Evolutionary conservation across 306 rosid species (phyloP), one percentile per base, ranked within the genome.

Genomic region (Gastrolobium villosum): DNA sequence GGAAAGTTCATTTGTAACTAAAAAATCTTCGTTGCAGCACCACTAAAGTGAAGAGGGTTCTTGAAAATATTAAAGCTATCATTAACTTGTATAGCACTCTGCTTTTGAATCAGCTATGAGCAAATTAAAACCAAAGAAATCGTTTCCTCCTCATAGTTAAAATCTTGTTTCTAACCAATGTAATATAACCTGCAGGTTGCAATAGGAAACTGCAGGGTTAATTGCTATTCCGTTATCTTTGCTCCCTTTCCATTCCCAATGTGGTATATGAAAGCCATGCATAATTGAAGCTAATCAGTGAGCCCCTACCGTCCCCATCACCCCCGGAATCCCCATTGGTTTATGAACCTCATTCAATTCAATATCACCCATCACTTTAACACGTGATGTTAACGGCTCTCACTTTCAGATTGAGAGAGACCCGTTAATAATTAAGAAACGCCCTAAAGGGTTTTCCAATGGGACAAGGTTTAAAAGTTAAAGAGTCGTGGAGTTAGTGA

Each of bases 281-380:
- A 70, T 79, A 30, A 70, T 79, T 70, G 53, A 70, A 79, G 54
- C 46, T 46, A 65, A 70, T 30, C 57, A 56, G 31, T 41, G 26
- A 39, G 74, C 46, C 37, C 46, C 8, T 40, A 31, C 20, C 34
- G 72, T 49, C 63, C 70, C 52, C 7, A 75, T 46, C 52, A 61
- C 9, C 50, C 40, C 6, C 6, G 0, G 9, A 72, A 43, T 72
- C 66, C 66, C 14, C 64, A 37, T 69, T 35, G 70, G 62, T 79
- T 71, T 50, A 31, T 62, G 59, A 62, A 9, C 34, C 56, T 62
- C 61, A 54, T 14, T 72, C 7, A 70, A 36, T 70, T 60, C 46
- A 46, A 48, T 35, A 8, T 14, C 43, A 26, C 36, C 54, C 70
- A 53, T 65, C 48, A 49, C 69, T 34, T 63, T 36, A 28, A 36